Base-by-base conservation (phyloP, 768 basidiomycete species). In the Termitomyces sp. region DNA sequence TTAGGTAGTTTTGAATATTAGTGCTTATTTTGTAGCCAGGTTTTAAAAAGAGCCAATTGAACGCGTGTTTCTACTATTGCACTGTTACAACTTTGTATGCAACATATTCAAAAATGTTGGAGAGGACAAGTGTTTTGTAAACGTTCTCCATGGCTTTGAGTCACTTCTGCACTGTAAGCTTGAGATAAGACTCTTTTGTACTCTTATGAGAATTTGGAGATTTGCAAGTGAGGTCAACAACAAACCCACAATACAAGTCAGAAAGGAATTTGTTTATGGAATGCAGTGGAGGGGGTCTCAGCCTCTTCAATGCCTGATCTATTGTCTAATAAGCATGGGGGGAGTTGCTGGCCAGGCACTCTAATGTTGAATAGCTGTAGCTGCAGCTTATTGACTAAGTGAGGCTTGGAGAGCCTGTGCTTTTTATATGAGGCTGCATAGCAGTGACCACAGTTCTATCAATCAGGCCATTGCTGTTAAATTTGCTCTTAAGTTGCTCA, bases 101-200 rank as follows among this genome's bases (percentile, higher is more conserved):
- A 4, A 46, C 46, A 9, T 46, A 1, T 4, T 27, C 29, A 2
- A 46, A 46, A 7, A 46, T 29, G 6, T 29, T 16, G 20, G 46
- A 46, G 1, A 46, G 18, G 2, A 46, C 8, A 2, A 3, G 1
- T 0, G 7, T 29, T 18, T 46, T 46, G 8, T n/a, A 46, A 5
- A 46, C 1, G 3, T 46, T 10, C 0, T 46, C 46, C 0, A 18
- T 46, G 0, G 14, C 18, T 0, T 1, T 4, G 2, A 24, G 22
- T 13, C 43, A 24, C n/a, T 55, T 10, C 6, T 31, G 26, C 1
- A 8, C 5, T 8, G 42, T 29, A 1, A 61, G 43, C n/a, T 53
- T 53, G 46, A 59, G 8, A 22, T 62, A 62, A 1, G 51, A 62
- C 1, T 36, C 12, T 1, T 37, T 62, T 1, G 49, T 53, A 5